phyloP scores from a whole-genome alignment of 306 rosid species.

The Cicer arietinum region DNA sequence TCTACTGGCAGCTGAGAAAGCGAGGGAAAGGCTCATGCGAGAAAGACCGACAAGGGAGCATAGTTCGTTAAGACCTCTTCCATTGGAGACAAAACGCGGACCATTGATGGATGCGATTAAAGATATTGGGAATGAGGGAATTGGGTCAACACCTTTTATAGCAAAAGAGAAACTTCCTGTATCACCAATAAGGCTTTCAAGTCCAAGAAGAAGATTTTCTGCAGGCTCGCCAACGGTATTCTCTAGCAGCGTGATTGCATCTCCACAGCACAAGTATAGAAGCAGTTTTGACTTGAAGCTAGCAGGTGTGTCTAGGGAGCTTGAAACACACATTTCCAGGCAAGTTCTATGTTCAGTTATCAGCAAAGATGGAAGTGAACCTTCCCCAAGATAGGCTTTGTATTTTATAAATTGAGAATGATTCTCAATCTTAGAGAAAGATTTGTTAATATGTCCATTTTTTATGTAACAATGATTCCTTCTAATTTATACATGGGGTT shows the following conservation, averaged over 20 bases:
- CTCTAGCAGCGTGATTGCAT: slow-evolving; percentile 55
- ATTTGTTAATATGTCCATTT: slow-evolving; percentile 42
- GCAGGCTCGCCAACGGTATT: slow-evolving; percentile 67
- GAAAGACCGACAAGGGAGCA: slow-evolving; percentile 58
- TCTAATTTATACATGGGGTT: slow-evolving; percentile 42
- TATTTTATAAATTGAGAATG: slow-evolving; percentile 35
- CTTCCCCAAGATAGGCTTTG: slow-evolving; percentile 64
- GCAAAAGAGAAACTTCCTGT: slow-evolving; percentile 55
- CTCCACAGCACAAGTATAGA: slow-evolving; percentile 79
- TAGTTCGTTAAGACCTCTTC: slow-evolving; percentile 73
- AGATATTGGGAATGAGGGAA: slow-evolving; percentile 46
- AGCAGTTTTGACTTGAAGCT: slow-evolving; percentile 89
- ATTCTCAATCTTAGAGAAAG: slow-evolving; percentile 78
- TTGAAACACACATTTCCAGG: slow-evolving; percentile 91
- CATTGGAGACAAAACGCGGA: slow-evolving; percentile 73
- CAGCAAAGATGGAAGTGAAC: slow-evolving; percentile 70
- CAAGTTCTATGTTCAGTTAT: slow-evolving; percentile 87
- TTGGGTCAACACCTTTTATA: slow-evolving; percentile 50
- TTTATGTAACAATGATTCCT: slow-evolving; percentile 40
- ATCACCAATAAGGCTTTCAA: slow-evolving; percentile 72
- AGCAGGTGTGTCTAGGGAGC: slow-evolving; percentile 87
- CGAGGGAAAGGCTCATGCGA: slow-evolving; percentile 70
- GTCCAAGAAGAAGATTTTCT: slow-evolving; percentile 89
- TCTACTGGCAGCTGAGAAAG: slow-evolving; percentile 76
- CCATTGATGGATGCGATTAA: slow-evolving; percentile 49